These are phyloP conservation scores for Yamadazyma taylorii DNA, from an alignment of 1,139 yeast species.

Conservation along the genomic window DNA sequence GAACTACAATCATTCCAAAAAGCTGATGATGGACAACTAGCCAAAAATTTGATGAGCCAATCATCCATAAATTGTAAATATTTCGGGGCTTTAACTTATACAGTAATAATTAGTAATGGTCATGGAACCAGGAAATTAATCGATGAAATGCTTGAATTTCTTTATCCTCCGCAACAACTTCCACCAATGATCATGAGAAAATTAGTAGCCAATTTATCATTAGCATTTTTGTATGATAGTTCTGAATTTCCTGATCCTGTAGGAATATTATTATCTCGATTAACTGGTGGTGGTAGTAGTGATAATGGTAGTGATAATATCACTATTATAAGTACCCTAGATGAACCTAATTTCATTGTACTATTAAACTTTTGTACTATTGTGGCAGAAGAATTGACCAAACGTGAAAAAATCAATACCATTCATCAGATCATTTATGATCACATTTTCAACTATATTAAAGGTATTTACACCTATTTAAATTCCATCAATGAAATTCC, in stretches of 20 bases:
- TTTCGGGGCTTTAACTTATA: slow-evolving; percentile 72
- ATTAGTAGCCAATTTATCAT: slow-evolving; percentile 52
- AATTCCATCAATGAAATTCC: slow-evolving; percentile 7
- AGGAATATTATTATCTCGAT: slow-evolving; percentile 5
- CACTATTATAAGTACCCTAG: slow-evolving; percentile 4
- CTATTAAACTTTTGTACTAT: slow-evolving; percentile 44
- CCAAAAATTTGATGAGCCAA: slow-evolving; percentile 43
- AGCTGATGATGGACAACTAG: slow-evolving; percentile 52
- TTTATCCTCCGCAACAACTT: slow-evolving; percentile 5
- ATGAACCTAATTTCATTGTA: slow-evolving; percentile 12
- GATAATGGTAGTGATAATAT: no score
- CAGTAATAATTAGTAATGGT: slow-evolving; percentile 53
- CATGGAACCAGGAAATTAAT: slow-evolving; percentile 12
- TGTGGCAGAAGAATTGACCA: slow-evolving; percentile 55
- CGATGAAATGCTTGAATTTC: slow-evolving; percentile 10
- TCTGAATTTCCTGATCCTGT: slow-evolving; percentile 18
- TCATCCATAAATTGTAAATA: slow-evolving; percentile 54
- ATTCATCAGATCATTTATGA: slow-evolving; percentile 32
- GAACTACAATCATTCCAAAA: slow-evolving; percentile 56
- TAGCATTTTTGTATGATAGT: slow-evolving; percentile 43
- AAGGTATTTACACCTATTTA: slow-evolving; percentile 8
- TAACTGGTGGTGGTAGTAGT: slow-evolving; percentile 1
- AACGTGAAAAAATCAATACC: slow-evolving; percentile 24
- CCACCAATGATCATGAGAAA: slow-evolving; percentile 31
- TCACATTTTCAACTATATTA: slow-evolving; percentile 22